Conservation (phyloP, 2,329 filamentous ascomycete species). For the Aspergillus sp. region DNA sequence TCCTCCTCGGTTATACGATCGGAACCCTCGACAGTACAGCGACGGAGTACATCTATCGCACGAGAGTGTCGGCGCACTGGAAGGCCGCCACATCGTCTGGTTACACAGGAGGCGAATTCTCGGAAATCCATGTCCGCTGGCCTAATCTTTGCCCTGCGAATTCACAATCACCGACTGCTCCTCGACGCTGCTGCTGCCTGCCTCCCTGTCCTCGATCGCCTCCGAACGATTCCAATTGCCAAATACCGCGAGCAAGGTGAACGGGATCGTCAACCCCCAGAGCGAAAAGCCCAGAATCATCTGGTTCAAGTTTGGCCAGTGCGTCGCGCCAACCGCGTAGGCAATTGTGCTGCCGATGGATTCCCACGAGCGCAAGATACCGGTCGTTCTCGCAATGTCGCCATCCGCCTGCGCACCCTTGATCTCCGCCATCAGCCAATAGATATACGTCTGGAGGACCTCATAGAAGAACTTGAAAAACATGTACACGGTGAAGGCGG, state of each 20-base stretch:
- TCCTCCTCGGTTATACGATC: no score
- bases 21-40: no score
- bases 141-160: background rate
- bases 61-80: no score
- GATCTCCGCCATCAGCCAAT: conserved; percentile 11
- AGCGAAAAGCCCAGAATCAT: conserved; percentile 5
- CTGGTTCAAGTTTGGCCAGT: conserved; percentile 9
- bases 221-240: conserved; percentile 2
- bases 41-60: no score
- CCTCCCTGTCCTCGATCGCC: background rate
- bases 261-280: conserved; percentile 7
- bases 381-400: conserved; percentile 8
- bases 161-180: background rate
- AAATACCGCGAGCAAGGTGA: conserved; percentile 5
- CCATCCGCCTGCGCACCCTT: conserved; percentile 8
- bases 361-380: conserved; percentile 9
- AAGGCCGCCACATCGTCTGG: no score
- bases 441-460: conserved; percentile 9
- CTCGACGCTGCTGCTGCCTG: background rate
- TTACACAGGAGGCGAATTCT: no score
- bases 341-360: conserved; percentile 10
- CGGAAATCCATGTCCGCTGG: no score
- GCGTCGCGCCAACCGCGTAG: conserved; percentile 9
- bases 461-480: conserved; percentile 12
- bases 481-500: conserved; percentile 6